These are phyloP conservation scores for Aspergillus sp. DNA, from an alignment of 2,329 filamentous ascomycete genomes.

Conservation along the genomic window DNA sequence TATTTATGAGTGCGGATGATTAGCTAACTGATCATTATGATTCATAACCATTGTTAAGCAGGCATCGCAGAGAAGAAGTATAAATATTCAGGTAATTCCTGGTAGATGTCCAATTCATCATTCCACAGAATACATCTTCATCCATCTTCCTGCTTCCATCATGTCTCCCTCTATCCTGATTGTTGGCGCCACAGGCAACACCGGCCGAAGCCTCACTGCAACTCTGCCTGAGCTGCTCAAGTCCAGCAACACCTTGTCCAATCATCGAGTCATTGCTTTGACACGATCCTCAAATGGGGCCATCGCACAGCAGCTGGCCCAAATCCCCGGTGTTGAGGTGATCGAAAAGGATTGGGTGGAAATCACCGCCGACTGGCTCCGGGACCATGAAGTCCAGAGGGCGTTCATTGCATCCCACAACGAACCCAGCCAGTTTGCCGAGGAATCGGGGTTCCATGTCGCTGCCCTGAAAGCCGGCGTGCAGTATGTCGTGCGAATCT, in stretches of 20 bases:
- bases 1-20: no score
- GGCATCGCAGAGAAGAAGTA: no score
- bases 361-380: constrained; percentile 43
- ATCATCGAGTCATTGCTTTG: constrained; percentile 30
- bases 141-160: no score
- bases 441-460: constrained; percentile 40
- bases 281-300: constrained; percentile 28
- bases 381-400: constrained; percentile 32
- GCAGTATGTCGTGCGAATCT: constrained; percentile 45
- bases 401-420: constrained; percentile 43
- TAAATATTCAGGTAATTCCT: no score
- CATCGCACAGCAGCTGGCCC: constrained; percentile 25
- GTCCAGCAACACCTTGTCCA: constrained; percentile 11
- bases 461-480: constrained; percentile 37
- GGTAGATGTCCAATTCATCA: no score
- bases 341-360: constrained; percentile 37
- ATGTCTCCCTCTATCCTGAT: constrained; percentile 39
- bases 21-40: no score
- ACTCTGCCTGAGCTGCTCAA: constrained; percentile 25
- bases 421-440: constrained; percentile 38
- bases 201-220: constrained; percentile 28
- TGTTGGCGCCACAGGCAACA: constrained; percentile 41
- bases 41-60: no score
- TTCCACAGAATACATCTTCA: no score
- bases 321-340: constrained; percentile 35